phyloP scores from a whole-genome alignment of 2,329 filamentous ascomycete species.

The Ceratocystis ficicola region DNA sequence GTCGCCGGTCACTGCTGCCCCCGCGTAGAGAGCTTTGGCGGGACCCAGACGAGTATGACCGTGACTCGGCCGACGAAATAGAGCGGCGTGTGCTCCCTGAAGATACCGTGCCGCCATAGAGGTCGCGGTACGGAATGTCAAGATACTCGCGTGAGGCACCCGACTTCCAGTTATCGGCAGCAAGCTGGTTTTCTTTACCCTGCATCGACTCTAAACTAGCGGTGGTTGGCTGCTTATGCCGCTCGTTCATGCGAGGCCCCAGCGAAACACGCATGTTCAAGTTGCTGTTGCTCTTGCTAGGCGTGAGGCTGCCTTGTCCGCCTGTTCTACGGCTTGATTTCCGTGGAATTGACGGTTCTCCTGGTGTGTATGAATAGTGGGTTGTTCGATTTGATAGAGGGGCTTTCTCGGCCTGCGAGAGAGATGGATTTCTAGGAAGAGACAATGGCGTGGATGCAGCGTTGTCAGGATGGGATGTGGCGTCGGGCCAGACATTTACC shows the following conservation, averaged over 20 bases:
- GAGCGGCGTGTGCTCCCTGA: constrained; percentile 11
- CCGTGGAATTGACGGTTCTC: constrained; percentile 10
- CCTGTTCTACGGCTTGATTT: constrained; percentile 13
- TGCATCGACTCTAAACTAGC: constrained; percentile 15
- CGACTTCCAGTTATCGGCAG: constrained; percentile 17
- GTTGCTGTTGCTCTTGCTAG: constrained; percentile 12
- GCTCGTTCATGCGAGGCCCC: constrained; percentile 4
- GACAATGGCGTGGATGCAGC: constrained; percentile 11
- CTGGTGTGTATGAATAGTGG: constrained; percentile 11
- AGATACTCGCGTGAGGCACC: constrained; percentile 15
- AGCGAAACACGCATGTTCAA: constrained; percentile 13
- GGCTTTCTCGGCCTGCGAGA: constrained; percentile 11
- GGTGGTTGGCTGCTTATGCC: constrained; percentile 9
- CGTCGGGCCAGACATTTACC: constrained; percentile 15
- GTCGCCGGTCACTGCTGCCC: background rate
- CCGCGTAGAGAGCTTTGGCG: constrained; percentile 12
- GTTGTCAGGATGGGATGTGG: constrained; percentile 13
- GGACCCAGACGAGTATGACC: constrained; percentile 14
- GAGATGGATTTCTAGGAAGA: constrained; percentile 15
- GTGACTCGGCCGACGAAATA: background rate
- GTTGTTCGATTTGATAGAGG: background rate
- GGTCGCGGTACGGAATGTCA: constrained; percentile 19
- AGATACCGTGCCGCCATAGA: constrained; percentile 14
- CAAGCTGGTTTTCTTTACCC: constrained; percentile 18
- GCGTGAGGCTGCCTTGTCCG: background rate